These are phyloP conservation scores for Fibroporia radiculosa DNA, from an alignment of 768 basidiomycete species.

Conservation along the genomic window DNA sequence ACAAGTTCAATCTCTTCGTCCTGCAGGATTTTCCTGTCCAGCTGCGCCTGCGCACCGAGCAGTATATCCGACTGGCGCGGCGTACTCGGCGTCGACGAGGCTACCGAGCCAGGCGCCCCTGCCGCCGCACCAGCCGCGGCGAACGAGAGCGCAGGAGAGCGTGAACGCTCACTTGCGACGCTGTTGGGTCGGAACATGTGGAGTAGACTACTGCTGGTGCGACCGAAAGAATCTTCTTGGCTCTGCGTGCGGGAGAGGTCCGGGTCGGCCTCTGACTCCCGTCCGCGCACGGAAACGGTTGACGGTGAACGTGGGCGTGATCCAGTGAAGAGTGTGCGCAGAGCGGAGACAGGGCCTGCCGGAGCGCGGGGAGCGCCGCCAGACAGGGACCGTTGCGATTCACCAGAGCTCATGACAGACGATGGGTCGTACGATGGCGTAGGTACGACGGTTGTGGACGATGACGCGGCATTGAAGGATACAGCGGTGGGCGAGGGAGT, in stretches of 20 bases:
- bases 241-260: slow-evolving; percentile 15
- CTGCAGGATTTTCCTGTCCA: slow-evolving; percentile 33
- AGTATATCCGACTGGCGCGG: slow-evolving; percentile 21
- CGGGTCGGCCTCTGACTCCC: slow-evolving; percentile 6
- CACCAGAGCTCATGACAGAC: background rate
- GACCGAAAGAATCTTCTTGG: slow-evolving; percentile 50
- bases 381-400: background rate
- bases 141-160: slow-evolving; percentile 10
- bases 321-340: slow-evolving; percentile 50
- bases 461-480: background rate
- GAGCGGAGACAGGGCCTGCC: slow-evolving; percentile 51
- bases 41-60: slow-evolving; percentile 16
- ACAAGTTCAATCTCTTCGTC: slow-evolving; percentile 25
- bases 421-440: background rate
- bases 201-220: slow-evolving; percentile 47
- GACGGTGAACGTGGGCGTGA: slow-evolving; percentile 53
- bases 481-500: slow-evolving; percentile 6
- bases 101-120: slow-evolving; percentile 12
- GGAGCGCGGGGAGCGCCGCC: slow-evolving; percentile 19
- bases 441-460: background rate
- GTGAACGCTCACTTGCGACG: slow-evolving; percentile 17
- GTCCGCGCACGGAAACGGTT: slow-evolving; percentile 16
- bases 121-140: background rate
- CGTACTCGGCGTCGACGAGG: slow-evolving; percentile 15
- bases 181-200: slow-evolving; percentile 40